A percentile compares a stretch with the other conserved stretches of the same genome.
These are phyloP conservation scores for Trichoderma sp. DNA, from an alignment of 2,329 filamentous ascomycete genomes.

Conservation along the genomic window DNA sequence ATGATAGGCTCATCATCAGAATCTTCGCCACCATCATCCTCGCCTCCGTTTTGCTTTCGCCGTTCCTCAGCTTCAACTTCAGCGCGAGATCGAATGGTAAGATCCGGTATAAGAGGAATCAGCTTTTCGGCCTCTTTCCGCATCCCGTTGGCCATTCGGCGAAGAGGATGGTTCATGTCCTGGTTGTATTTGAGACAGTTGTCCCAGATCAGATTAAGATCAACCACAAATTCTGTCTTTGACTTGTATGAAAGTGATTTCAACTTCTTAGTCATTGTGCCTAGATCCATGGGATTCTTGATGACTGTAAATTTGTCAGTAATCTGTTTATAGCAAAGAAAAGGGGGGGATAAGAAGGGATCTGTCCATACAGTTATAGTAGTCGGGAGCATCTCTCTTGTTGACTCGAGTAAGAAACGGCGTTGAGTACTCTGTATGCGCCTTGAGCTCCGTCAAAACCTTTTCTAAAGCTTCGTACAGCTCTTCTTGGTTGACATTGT, in stretches of 20 bases:
- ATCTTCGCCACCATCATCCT: slow-evolving; percentile 81
- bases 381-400: slow-evolving; percentile 95
- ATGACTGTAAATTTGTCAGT: slow-evolving; percentile 62
- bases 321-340: not conserved
- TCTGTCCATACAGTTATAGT: slow-evolving; percentile 74
- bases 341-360: not conserved
- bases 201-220: slow-evolving; percentile 93
- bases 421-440: slow-evolving; percentile 95
- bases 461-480: slow-evolving; percentile 96
- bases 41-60: slow-evolving; percentile 81
- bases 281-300: slow-evolving; percentile 96
- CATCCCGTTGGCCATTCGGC: slow-evolving; percentile 95
- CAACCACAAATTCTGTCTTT: slow-evolving; percentile 91
- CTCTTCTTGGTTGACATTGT: slow-evolving; percentile 96
- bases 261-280: slow-evolving; percentile 97
- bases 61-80: slow-evolving; percentile 90
- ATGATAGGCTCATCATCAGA: slow-evolving; percentile 98
- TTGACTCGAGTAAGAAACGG: slow-evolving; percentile 93
- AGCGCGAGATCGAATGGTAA: slow-evolving; percentile 84
- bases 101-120: slow-evolving; percentile 90
- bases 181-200: slow-evolving; percentile 97
- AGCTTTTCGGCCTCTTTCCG: slow-evolving; percentile 96
- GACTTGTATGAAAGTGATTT: slow-evolving; percentile 78
- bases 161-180: slow-evolving; percentile 80
- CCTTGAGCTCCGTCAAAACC: slow-evolving; percentile 94